Percentiles rank a stretch among this genome's conserved stretches.
These are phyloP conservation scores for Tricholoma sp. DNA, from an alignment of 768 basidiomycete species.

Conservation along the genomic window DNA sequence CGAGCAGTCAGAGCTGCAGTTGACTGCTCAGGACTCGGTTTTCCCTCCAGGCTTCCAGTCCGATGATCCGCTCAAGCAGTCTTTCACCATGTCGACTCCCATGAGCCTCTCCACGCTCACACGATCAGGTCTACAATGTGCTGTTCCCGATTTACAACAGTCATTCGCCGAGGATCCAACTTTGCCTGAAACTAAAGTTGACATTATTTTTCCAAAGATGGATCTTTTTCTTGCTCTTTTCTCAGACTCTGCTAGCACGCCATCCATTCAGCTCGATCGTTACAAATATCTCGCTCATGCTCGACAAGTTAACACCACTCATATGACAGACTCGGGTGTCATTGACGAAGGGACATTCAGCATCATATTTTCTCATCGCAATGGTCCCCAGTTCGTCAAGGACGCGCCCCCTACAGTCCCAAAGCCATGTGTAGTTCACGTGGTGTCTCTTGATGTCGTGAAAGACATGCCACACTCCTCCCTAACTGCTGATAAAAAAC, in stretches of 20 bases:
- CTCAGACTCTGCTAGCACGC: background rate
- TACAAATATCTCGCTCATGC: background rate
- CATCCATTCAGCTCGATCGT: background rate
- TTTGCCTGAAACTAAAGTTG: background rate
- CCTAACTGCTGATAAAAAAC: background rate
- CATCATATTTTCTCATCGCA: background rate
- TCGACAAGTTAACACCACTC: background rate
- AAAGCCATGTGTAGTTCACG: background rate
- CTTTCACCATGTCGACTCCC: no score
- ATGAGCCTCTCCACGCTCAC: no score
- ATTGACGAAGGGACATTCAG: background rate
- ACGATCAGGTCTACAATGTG: no score
- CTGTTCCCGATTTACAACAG: no score
- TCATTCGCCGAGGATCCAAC: background rate
- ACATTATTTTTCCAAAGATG: background rate
- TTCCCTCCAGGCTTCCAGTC: no score
- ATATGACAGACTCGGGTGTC: background rate
- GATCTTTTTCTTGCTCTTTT: background rate
- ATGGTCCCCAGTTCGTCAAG: background rate
- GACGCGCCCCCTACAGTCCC: background rate
- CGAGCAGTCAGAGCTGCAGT: background rate
- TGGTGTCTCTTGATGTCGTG: background rate
- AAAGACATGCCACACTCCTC: background rate
- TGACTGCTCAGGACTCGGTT: no score
- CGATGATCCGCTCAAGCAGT: no score